Conservation (phyloP, 208 protist species). For the Jaenimonas drosophilae region DNA sequence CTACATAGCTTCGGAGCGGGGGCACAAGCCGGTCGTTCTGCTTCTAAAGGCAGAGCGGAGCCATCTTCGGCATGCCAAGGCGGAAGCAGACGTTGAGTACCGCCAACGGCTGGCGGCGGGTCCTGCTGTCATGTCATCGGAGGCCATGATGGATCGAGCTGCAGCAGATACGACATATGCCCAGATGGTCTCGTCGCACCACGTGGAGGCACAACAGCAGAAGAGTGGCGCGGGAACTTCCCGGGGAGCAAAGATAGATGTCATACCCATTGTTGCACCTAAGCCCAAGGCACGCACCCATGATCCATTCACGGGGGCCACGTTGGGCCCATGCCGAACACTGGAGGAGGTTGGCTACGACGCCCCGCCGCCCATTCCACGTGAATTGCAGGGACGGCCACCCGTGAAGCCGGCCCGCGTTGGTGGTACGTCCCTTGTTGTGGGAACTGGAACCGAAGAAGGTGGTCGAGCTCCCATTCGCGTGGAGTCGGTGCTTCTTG, state of each 20-base stretch:
- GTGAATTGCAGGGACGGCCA: constrained; percentile 54
- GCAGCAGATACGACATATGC: constrained; percentile 26
- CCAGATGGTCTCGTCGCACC: constrained; percentile 7
- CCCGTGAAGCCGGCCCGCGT: constrained; percentile 37
- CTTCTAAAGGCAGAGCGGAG: constrained; percentile 51
- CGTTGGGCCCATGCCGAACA: constrained; percentile 59
- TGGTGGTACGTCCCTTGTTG: constrained; percentile 75
- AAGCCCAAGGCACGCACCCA: constrained; percentile 33
- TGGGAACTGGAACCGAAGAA: constrained; percentile 54
- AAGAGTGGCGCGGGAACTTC: background rate
- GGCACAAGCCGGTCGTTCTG: constrained; percentile 69
- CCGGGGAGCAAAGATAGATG: constrained; percentile 21
- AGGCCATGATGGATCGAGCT: constrained; percentile 52
- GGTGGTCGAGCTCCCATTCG: constrained; percentile 42
- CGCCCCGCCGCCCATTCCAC: constrained; percentile 49
- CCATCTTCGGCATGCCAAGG: constrained; percentile 55
- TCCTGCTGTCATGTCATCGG: constrained; percentile 30
- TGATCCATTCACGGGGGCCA: constrained; percentile 49
- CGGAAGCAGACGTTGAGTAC: constrained; percentile 50
- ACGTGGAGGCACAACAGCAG: background rate
- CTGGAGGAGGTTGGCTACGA: constrained; percentile 82
- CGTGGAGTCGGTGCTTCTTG: too few relatives aligned
- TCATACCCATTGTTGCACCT: constrained; percentile 67
- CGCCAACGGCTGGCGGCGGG: constrained; percentile 22
- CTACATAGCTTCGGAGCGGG: constrained; percentile 81